Base-by-base conservation (phyloP, 192 early-diverging fungal genomes). In the Globomyces pollinis-pini region DNA sequence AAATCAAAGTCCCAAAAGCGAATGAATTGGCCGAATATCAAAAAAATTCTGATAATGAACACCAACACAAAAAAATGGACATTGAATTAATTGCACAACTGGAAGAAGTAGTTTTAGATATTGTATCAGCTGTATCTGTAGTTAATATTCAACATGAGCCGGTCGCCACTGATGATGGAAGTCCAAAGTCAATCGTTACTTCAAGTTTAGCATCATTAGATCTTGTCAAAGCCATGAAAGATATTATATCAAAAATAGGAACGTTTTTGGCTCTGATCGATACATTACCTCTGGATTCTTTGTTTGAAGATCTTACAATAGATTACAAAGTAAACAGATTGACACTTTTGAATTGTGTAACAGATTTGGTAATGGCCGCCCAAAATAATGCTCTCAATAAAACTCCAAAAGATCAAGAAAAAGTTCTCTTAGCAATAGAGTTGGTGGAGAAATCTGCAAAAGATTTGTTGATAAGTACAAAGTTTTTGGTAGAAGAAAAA, bases 261-360 rank as follows among this genome's bases (percentile, higher is more conserved):
- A 62, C 71, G 35, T 77, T 84, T 29, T 34, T 81, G 29, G 50
- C 61, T 20, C 32, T 82, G 13, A 70, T 83, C 13, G 81, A 84
- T 21, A 69, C 77, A 24, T 21, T 81, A 16, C 74, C 78, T 16
- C 51, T 74, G 9, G 68, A 73, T 45, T 47, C 68, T 1, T 55
- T 74, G n/a, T 63, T 65, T 42, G 66, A 70, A 15, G 69, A 68
- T 15, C 49, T 73, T 23, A 61, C 67, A 7, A 59, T 73, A 15
- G 73, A 87, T 15, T 83, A 88, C 65, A 80, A 81, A 56, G 64
- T 72, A 51, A 70, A 80, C 29, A 81, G 85, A 57, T 74, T 83
- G 43, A 59, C 66, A 3, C 68, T 89, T 21, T 86, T 82, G 71
- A 84, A 87, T 58, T 75, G 74, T 35, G 67, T 88, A 35, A 74